phyloP scores from a whole-genome alignment of 1,284 basidiomycete genomes.

The Pterulicium gracile region DNA sequence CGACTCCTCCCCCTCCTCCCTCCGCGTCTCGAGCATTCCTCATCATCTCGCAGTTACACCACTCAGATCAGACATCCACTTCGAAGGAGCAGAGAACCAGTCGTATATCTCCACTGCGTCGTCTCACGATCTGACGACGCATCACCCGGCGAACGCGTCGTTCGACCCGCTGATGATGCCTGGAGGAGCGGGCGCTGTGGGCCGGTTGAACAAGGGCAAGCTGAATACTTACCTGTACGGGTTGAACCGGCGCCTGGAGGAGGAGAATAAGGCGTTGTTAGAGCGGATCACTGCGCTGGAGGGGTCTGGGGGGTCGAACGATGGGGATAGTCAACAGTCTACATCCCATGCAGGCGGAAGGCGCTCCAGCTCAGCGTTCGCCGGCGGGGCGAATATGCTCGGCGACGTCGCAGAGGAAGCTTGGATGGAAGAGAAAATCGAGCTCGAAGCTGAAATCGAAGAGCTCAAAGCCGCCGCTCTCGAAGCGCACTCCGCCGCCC shows the following conservation, averaged over 20 bases:
- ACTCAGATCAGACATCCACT: no score
- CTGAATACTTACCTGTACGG: constrained; percentile 75
- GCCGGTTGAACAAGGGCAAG: constrained; percentile 72
- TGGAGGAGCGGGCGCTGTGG: constrained; percentile 41
- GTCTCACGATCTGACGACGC: constrained; percentile 74
- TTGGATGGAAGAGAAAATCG: constrained; percentile 58
- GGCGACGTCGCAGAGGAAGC: constrained; percentile 52
- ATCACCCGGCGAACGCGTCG: constrained; percentile 72
- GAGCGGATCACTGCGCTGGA: constrained; percentile 39
- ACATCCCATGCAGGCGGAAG: constrained; percentile 16
- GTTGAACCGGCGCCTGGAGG: constrained; percentile 66
- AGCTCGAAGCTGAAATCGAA: constrained; percentile 38
- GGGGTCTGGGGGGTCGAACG: constrained; percentile 26
- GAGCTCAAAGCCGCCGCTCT: constrained; percentile 36
- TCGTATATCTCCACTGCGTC: constrained; percentile 73
- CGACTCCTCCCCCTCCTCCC: no score
- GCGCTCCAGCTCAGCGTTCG: constrained; percentile 13
- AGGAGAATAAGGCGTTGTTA: constrained; percentile 65
- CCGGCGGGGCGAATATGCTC: constrained; percentile 33
- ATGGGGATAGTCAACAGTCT: constrained; percentile 11
- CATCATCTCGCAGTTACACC: no score
- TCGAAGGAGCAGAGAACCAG: no score
- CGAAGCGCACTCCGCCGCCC: constrained; percentile 26
- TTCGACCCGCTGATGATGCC: constrained; percentile 72
- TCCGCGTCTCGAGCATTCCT: no score